Base-by-base conservation (phyloP, 192 early-diverging fungal genomes). In the Linnemannia exigua region DNA sequence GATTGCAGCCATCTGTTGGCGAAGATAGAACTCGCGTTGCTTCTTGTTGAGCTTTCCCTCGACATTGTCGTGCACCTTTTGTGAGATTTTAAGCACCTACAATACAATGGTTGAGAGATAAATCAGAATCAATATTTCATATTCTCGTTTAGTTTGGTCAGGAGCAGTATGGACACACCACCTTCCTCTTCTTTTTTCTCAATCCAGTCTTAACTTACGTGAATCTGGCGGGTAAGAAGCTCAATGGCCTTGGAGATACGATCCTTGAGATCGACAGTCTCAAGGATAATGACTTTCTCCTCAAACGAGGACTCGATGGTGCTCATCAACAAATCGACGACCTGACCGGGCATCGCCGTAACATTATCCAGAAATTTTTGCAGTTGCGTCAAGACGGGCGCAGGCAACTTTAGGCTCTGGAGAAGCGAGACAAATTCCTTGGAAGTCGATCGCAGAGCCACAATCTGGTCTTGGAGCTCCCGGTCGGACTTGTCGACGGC, bases 1-100 rank as follows among this genome's bases (percentile, higher is more conserved):
- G 74, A 97, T 96, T 11, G 95, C 96, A 36, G 93, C 91, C 66
- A 97, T 92, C 88, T 97, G 96, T 80, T 97, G 92, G 12, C 94
- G 88, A 61, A 97, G 82, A 79, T 95, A 92, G 70, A 93, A 95
- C 78, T 97, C 96, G 19, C 94, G 90, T 74, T 97, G 96, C 83
- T 96, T 95, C 80, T 94, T 92, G 71, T 91, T 94, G 19, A 96
- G 88, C 79, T 95, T 95, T 50, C 90, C 93, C 76, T 95, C 94
- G 19, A 96, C 91, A 20, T 88, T 94, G 17, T 91, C 87, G 66
- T 94, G 93, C 38, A 96, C 88, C 85, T 95, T 91, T 87, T 94
- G 93, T 16, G 94, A 93, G 19, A 97, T 95, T 73, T 94, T 95
- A n/a, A 96, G 85, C 1, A 95, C 91, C 89, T 96, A 89, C 17